Evolutionary conservation across 257 asterid species (phyloP).

Genomic region (Solanum commersonii): DNA sequence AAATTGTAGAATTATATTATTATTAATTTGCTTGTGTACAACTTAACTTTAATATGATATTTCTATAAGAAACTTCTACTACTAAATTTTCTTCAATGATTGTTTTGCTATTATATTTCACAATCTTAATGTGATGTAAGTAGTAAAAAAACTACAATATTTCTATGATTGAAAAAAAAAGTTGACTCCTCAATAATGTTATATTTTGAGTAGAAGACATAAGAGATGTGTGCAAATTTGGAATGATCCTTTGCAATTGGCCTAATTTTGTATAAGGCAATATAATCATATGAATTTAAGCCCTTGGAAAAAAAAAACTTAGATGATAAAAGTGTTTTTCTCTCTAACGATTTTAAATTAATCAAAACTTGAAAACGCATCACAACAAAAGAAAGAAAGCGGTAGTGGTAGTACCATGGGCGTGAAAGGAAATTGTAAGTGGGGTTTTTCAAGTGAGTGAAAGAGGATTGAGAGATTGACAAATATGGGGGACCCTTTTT

Average conservation of each 20-base stretch:
- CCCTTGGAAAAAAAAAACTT: not conserved
- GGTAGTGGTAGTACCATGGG: not conserved
- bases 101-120: not conserved
- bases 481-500: not conserved
- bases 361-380: fast-evolving
- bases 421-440: not conserved
- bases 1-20: not conserved
- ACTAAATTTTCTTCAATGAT: not conserved
- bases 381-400: not conserved
- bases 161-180: not conserved
- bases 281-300: not conserved
- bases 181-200: not conserved
- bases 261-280: not conserved
- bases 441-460: not conserved
- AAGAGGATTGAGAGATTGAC: not conserved
- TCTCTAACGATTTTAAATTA: not conserved
- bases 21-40: not conserved
- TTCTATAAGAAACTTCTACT: not conserved
- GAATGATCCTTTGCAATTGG: not conserved
- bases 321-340: no score
- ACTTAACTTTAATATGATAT: not conserved
- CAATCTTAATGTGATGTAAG: no score
- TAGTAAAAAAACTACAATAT: not conserved
- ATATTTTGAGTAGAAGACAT: not conserved
- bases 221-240: not conserved